Conservation (phyloP, 2,329 filamentous ascomycete species). For the Beauveria medogensis region DNA sequence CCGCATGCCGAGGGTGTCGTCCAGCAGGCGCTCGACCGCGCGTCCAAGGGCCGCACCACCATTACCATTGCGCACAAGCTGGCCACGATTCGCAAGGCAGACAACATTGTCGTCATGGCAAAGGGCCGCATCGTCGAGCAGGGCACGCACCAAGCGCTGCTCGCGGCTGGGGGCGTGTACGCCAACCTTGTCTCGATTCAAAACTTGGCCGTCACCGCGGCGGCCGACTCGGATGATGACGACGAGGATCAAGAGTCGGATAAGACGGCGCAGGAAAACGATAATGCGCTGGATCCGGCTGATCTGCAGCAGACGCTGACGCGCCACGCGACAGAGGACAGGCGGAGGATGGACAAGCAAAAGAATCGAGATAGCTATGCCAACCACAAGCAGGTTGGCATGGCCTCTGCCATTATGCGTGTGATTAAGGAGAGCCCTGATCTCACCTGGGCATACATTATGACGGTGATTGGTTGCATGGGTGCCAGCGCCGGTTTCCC, state of each 20-base stretch:
- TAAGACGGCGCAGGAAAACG: neutral
- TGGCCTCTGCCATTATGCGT: conserved; percentile 23
- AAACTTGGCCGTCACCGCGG: conserved; percentile 23
- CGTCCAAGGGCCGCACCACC: conserved; percentile 49
- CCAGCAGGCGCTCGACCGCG: conserved; percentile 43
- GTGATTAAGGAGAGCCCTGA: conserved; percentile 31
- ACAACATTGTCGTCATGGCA: conserved; percentile 24
- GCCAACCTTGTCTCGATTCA: conserved; percentile 39
- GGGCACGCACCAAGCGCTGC: conserved; percentile 37
- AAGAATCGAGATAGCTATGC: conserved; percentile 31
- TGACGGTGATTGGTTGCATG: conserved; percentile 23
- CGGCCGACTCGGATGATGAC: conserved; percentile 14
- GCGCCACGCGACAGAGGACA: conserved; percentile 22
- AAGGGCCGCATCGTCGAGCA: conserved; percentile 20
- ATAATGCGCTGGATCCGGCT: conserved; percentile 9
- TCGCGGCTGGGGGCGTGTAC: conserved; percentile 41
- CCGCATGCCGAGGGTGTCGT: conserved; percentile 38
- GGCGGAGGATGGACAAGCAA: conserved; percentile 23
- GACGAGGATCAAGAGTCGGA: conserved; percentile 14
- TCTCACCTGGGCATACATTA: conserved; percentile 27
- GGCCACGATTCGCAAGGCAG: conserved; percentile 25
- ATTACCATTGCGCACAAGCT: conserved; percentile 57
- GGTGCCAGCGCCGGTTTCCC: conserved; percentile 29
- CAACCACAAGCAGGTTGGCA: conserved; percentile 22
- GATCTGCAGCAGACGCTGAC: conserved; percentile 24